Base-by-base conservation (phyloP, 768 basidiomycete species). In the Suillus spraguei region DNA sequence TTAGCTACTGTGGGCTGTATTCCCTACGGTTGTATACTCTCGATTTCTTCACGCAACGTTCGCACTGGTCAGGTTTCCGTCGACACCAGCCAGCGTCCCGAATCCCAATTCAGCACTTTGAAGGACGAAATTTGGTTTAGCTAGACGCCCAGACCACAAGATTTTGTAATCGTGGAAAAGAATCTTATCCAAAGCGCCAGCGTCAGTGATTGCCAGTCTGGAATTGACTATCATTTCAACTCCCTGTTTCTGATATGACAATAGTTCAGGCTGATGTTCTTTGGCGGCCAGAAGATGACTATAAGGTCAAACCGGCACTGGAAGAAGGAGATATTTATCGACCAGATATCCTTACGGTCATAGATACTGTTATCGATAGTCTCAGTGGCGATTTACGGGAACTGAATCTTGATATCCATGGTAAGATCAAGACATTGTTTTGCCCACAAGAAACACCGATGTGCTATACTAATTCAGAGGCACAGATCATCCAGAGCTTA, bases 331-430 rank as follows among this genome's bases (percentile, higher is more conserved):
- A 53, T 5, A 56, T 87, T 20, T 84, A 81, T 67, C 75, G 81
- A 39, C 82, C 82, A 5, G 85, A 88, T 60, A 79, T 87, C 20
- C 72, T 87, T 35, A 74, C 84, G 68, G 80, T 81, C 13, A 85
- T 90, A 35, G 85, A 85, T 64, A 70, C 75, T 14, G 80, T 77
- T 58, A 80, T 91, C 22, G 67, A 76, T 49, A 77, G 76, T 35
- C 72, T 88, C 32, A 80, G 84, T 66, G 67, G 69, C 2, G 85
- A 88, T 49, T 71, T 91, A 49, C 78, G 84, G 56, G 76, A 69
- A 49, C 75, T 92, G 17, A 91, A 88, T 70, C 73, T 90, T 46
- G 86, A 89, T 68, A 89, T 92, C n/a, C 88, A 89, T 66, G 81
- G 89, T 88, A 67, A 13, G 35, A 3, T 8, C 17, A 35, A 62